Evolutionary conservation across 208 protist genomes (phyloP).

Genomic region (Vickermania spadyakhi): DNA sequence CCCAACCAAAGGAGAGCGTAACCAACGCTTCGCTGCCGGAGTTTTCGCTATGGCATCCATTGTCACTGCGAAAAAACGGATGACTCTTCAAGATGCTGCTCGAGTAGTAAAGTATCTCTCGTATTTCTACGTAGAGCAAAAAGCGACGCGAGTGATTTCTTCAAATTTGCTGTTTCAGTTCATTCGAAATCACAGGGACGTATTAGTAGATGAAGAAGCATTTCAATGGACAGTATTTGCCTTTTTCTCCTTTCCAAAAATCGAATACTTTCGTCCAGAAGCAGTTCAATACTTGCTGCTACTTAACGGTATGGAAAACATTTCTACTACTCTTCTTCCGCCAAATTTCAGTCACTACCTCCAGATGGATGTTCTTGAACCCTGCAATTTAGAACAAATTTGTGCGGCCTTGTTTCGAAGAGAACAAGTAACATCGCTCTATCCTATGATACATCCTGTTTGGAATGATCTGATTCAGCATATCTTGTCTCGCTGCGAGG

Average conservation of each 20-base stretch:
- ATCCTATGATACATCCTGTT: slow-evolving; percentile 86
- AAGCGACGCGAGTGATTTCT: slow-evolving; percentile 62
- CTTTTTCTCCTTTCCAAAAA: slow-evolving; percentile 83
- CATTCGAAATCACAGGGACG: slow-evolving; percentile 11
- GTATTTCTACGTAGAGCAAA: slow-evolving; percentile 83
- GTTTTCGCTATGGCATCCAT: slow-evolving; percentile 62
- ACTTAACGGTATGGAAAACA: slow-evolving; percentile 30
- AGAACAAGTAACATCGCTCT: slow-evolving; percentile 70
- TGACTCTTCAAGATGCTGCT: slow-evolving; percentile 28
- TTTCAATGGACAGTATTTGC: slow-evolving; percentile 68
- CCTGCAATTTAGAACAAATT: slow-evolving; percentile 69
- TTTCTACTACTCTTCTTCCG: slow-evolving; percentile 15
- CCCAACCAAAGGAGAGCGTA: slow-evolving; percentile 80
- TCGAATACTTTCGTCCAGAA: slow-evolving; percentile 86
- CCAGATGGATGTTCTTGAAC: slow-evolving; percentile 60
- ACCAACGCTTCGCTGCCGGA: slow-evolving; percentile 68
- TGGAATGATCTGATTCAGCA: slow-evolving; percentile 79
- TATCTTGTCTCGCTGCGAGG: slow-evolving; percentile 44
- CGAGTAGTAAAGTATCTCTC: slow-evolving; percentile 39
- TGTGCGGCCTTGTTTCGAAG: slow-evolving; percentile 78
- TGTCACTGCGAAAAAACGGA: slow-evolving; percentile 23
- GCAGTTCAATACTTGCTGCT: slow-evolving; percentile 71
- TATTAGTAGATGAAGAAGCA: slow-evolving; percentile 38
- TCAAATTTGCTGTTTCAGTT: slow-evolving; percentile 62
- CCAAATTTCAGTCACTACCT: slow-evolving; percentile 30